phyloP scores from a whole-genome alignment of 805 yeast species.

The Ascoidea rubescens region DNA sequence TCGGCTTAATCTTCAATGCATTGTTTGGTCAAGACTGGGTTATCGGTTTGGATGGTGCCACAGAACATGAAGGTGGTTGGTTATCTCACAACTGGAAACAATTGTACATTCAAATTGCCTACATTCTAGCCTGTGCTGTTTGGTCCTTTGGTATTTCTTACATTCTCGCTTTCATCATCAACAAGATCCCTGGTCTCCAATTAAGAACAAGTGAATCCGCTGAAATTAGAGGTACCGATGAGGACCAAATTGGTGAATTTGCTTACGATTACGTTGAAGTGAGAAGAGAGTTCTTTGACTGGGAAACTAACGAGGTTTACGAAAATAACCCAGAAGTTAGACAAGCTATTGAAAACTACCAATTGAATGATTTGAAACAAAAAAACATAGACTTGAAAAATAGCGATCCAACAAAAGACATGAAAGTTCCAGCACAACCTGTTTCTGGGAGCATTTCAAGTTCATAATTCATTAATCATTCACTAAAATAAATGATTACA shows the following conservation, averaged over 20 bases:
- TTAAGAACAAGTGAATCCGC: conserved; percentile 74
- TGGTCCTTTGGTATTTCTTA: conserved; percentile 70
- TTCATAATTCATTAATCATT: no score
- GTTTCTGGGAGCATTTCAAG: no score
- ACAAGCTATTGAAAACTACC: no score
- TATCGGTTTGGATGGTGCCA: conserved; percentile 78
- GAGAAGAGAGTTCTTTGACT: conserved; percentile 67
- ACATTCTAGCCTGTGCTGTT: conserved; percentile 59
- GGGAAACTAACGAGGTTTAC: conserved; percentile 17
- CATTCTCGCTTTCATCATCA: conserved; percentile 46
- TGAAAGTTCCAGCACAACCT: no score
- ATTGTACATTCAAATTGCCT: conserved; percentile 81
- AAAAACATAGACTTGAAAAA: no score
- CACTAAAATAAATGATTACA: no score
- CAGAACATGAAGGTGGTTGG: conserved; percentile 89
- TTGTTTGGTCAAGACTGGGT: conserved; percentile 83
- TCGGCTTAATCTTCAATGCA: conserved; percentile 84
- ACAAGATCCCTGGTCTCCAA: conserved; percentile 46
- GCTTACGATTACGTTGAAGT: conserved; percentile 99
- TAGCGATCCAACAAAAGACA: no score
- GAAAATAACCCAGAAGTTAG: no score
- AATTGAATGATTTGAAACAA: no score
- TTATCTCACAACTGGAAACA: conserved; percentile 82
- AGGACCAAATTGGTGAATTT: conserved; percentile 95
- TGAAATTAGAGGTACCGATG: conserved; percentile 85